Conservation (phyloP, 2,329 filamentous ascomycete genomes). For the Calonectria montana region DNA sequence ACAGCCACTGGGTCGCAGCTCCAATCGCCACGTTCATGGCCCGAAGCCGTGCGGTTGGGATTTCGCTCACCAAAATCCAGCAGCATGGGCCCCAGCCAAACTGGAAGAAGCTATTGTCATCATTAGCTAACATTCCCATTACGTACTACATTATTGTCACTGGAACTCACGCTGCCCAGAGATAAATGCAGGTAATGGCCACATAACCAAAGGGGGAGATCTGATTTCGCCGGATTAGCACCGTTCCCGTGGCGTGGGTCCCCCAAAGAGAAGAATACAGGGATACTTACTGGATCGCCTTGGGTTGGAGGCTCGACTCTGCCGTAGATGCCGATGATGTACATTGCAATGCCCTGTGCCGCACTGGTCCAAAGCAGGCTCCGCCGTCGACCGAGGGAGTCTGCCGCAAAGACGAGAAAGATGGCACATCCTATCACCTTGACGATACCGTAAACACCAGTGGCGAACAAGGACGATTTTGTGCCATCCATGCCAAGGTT, state of each 20-base stretch:
- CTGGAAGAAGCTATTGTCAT: conserved; percentile 65
- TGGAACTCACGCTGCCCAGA: conserved; percentile 67
- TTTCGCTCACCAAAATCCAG: conserved; percentile 78
- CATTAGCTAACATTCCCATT: conserved; percentile 29
- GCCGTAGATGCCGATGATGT: conserved; percentile 79
- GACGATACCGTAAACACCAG: conserved; percentile 78
- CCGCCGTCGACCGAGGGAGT: conserved; percentile 73
- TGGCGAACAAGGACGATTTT: conserved; percentile 74
- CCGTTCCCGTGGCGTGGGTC: neutral
- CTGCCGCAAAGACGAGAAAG: conserved; percentile 76
- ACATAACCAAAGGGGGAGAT: conserved; percentile 76
- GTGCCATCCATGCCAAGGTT: conserved; percentile 70
- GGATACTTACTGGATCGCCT: conserved; percentile 55
- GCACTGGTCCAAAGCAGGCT: conserved; percentile 73
- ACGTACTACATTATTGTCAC: neutral
- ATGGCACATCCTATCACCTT: conserved; percentile 73
- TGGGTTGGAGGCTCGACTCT: conserved; percentile 68
- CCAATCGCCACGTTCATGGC: conserved; percentile 76
- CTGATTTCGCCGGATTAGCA: conserved; percentile 30
- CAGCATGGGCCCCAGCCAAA: conserved; percentile 78
- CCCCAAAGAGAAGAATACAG: neutral
- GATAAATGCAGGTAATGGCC: conserved; percentile 77
- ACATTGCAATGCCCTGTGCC: conserved; percentile 72
- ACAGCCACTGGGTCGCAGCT: conserved; percentile 78
- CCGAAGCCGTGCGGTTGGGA: conserved; percentile 74